A percentile compares a stretch with the other conserved stretches of the same genome.
phyloP scores from a whole-genome alignment of 2,329 filamentous ascomycete species.

The Neodidymelliopsis sp. region DNA sequence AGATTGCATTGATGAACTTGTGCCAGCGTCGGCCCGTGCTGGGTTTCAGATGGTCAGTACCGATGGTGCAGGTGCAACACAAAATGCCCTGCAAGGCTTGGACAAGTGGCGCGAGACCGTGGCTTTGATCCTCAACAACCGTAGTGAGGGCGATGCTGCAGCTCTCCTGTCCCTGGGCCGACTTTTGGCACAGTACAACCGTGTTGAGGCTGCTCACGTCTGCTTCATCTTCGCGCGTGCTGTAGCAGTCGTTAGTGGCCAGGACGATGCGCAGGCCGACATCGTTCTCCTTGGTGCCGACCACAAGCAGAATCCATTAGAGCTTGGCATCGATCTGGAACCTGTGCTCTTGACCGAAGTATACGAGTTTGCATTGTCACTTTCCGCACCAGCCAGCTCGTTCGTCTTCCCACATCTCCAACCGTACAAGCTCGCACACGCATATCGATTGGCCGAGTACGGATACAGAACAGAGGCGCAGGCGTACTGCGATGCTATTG shows the following conservation, averaged over 20 bases:
- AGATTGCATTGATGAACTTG: slow-evolving; percentile 94
- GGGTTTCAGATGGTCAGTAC: slow-evolving; percentile 88
- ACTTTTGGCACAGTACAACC: slow-evolving; percentile 82
- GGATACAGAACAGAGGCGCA: slow-evolving; percentile 84
- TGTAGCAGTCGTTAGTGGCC: slow-evolving; percentile 76
- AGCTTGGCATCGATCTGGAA: slow-evolving; percentile 81
- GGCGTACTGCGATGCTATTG: slow-evolving; percentile 89
- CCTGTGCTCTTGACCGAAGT: slow-evolving; percentile 93
- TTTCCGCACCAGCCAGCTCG: slow-evolving; percentile 63
- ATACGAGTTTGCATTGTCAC: slow-evolving; percentile 86
- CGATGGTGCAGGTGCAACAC: slow-evolving; percentile 65
- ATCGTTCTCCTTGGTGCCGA: slow-evolving; percentile 88
- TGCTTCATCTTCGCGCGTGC: slow-evolving; percentile 88
- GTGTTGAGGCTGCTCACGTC: slow-evolving; percentile 89
- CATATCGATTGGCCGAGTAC: slow-evolving; percentile 81
- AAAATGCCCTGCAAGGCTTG: slow-evolving; percentile 81
- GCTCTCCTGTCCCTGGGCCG: slow-evolving; percentile 82
- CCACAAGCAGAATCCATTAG: slow-evolving; percentile 73
- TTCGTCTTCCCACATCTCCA: slow-evolving; percentile 80
- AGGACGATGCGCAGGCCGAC: slow-evolving; percentile 79
- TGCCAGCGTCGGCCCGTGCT: slow-evolving; percentile 88
- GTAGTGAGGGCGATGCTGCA: slow-evolving; percentile 78
- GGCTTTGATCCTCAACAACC: slow-evolving; percentile 84
- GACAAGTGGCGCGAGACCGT: slow-evolving; percentile 96
- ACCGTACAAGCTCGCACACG: slow-evolving; percentile 90